Conservation (phyloP, 1,284 basidiomycete species). For the Ganoderma multipileum region DNA sequence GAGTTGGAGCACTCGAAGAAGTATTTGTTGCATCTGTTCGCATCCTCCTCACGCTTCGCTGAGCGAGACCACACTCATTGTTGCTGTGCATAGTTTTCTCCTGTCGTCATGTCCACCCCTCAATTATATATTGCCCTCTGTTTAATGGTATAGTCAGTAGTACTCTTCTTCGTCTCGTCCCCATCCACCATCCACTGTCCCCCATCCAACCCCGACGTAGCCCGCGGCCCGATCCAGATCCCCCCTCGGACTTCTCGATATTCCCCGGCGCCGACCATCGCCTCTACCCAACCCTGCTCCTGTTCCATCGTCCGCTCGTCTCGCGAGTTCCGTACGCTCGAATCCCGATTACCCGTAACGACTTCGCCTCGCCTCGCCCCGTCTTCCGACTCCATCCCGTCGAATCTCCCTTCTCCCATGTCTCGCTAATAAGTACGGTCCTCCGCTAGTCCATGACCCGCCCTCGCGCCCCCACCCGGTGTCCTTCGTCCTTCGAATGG, state of each 20-base stretch:
- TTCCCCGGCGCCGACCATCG: background rate
- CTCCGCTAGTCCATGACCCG: background rate
- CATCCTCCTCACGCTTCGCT: conserved; percentile 3
- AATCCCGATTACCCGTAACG: background rate
- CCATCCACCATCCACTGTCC: background rate
- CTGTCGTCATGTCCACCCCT: background rate
- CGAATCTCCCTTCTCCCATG: background rate
- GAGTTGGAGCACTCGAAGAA: too few species aligned
- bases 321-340: background rate
- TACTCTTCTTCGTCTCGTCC: background rate
- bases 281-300: background rate
- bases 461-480: background rate
- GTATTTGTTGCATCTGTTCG: conserved; percentile 15
- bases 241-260: conserved; percentile 1
- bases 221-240: background rate
- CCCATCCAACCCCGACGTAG: background rate
- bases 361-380: background rate
- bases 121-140: conserved; percentile 19
- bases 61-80: conserved; percentile 14
- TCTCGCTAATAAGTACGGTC: background rate
- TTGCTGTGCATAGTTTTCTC: conserved; percentile 20
- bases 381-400: background rate
- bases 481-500: background rate
- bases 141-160: conserved; percentile 20
- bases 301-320: background rate